A percentile compares a stretch with the other conserved stretches of the same genome.
Conservation (phyloP, 306 rosid genomes). For the Notholithocarpus densiflorus region DNA sequence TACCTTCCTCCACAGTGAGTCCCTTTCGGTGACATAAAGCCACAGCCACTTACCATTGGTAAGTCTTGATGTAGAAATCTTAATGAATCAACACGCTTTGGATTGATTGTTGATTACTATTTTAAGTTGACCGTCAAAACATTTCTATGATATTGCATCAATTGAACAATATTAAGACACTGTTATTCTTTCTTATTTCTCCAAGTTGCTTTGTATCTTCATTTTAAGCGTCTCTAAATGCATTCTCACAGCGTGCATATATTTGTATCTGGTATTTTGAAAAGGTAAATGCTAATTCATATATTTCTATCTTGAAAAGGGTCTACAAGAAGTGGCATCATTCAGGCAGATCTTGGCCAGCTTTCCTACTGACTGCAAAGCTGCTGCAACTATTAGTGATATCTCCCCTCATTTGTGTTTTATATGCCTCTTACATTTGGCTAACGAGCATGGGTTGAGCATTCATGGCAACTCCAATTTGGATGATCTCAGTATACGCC, state of each 20-base stretch:
- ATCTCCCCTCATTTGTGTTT: constrained; percentile 94
- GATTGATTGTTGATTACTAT: not conserved
- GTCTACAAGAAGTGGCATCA: constrained; percentile 43
- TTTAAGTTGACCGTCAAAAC: not conserved
- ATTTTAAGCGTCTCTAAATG: not conserved
- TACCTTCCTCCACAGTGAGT: no score
- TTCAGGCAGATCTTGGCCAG: constrained; percentile 65
- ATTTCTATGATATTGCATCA: not conserved
- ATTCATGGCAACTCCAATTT: constrained; percentile 52
- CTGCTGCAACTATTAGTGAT: constrained; percentile 60
- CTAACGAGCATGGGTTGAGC: constrained; percentile 86
- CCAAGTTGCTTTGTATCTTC: not conserved
- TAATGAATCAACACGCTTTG: not conserved
- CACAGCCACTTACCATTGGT: no score
- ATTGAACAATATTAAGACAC: not conserved
- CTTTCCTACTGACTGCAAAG: constrained; percentile 71
- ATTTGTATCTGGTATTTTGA: not conserved
- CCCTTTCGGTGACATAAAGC: no score
- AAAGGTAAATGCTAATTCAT: constrained; percentile 16
- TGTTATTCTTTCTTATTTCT: not conserved
- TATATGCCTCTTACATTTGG: constrained; percentile 89
- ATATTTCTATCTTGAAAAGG: constrained; percentile 34
- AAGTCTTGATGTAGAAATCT: not conserved
- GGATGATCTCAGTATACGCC: constrained; percentile 64
- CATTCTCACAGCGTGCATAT: not conserved